phyloP scores from a whole-genome alignment of 192 early-diverging fungal genomes.

The Coemansia sp. region DNA sequence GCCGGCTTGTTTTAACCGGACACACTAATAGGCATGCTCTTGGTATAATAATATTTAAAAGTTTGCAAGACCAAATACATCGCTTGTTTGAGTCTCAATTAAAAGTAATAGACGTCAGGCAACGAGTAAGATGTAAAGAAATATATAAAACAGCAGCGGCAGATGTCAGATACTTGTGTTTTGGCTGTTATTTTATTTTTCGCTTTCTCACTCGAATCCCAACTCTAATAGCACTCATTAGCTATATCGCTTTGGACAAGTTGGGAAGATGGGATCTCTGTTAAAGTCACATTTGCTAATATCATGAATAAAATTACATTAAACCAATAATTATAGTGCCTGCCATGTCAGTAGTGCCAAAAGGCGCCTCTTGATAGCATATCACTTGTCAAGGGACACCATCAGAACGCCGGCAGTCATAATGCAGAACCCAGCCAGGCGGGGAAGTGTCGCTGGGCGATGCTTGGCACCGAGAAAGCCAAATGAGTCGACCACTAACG shows the following conservation, averaged over 20 bases:
- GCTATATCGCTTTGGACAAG: no score
- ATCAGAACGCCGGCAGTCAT: constrained; percentile 31
- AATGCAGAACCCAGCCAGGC: constrained; percentile 20
- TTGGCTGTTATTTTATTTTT: no score
- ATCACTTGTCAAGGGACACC: constrained; percentile 25
- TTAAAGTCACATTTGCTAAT: background rate
- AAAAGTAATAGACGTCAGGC: no score
- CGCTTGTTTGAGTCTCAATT: no score
- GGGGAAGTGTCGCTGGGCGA: constrained; percentile 24
- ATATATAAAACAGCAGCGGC: no score
- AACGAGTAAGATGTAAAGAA: no score
- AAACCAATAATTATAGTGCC: background rate
- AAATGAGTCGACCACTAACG: constrained; percentile 28
- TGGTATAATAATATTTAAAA: no score
- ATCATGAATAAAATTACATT: background rate
- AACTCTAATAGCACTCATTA: background rate
- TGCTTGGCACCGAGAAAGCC: constrained; percentile 30
- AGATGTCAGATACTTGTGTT: no score
- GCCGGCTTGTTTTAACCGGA: background rate
- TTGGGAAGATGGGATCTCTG: no score
- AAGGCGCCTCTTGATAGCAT: background rate
- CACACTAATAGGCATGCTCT: no score
- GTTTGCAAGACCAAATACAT: no score
- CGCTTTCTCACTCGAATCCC: no score
- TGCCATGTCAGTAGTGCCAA: background rate